Percentiles rank a stretch among this genome's conserved stretches.
Evolutionary conservation across 225 moss, liverwort and hornwort species (phyloP).

Genomic region (Marchantia paleacea): DNA sequence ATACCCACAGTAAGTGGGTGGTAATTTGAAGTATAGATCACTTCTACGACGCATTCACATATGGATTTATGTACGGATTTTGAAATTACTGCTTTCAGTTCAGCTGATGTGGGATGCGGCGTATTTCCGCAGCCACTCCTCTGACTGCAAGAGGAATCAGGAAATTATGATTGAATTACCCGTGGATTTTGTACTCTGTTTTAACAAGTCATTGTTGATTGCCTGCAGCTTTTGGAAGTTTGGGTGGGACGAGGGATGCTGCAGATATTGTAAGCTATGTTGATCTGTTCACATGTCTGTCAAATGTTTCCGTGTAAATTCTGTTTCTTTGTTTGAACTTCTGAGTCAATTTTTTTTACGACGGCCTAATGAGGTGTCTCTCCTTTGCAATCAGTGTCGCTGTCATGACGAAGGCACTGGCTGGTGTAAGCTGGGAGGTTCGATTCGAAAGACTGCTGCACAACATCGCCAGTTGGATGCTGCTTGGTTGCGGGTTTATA

Average conservation of each 20-base stretch:
- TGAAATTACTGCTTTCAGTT: too few species aligned
- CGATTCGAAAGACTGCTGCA: slow-evolving; percentile 61
- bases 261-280: slow-evolving; percentile 70
- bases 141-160: too few species aligned
- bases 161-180: too few species aligned
- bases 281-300: not conserved
- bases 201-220: not conserved
- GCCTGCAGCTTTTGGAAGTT: slow-evolving; percentile 61
- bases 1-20: too few species aligned
- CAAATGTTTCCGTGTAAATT: not conserved
- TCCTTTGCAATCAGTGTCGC: slow-evolving; percentile 57
- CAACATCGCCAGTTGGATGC: slow-evolving; percentile 69
- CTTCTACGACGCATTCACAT: too few species aligned
- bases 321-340: not conserved
- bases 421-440: slow-evolving; percentile 63
- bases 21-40: not conserved
- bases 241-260: slow-evolving; percentile 86
- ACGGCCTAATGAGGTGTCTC: not conserved
- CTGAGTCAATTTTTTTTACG: not conserved
- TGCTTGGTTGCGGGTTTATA: slow-evolving; percentile 66
- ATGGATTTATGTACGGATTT: too few species aligned
- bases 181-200: not conserved
- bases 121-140: too few species aligned
- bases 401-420: slow-evolving; percentile 75
- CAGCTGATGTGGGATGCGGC: too few species aligned